Base-by-base conservation (phyloP, 257 asterid species). In the Solanum rostratum region DNA sequence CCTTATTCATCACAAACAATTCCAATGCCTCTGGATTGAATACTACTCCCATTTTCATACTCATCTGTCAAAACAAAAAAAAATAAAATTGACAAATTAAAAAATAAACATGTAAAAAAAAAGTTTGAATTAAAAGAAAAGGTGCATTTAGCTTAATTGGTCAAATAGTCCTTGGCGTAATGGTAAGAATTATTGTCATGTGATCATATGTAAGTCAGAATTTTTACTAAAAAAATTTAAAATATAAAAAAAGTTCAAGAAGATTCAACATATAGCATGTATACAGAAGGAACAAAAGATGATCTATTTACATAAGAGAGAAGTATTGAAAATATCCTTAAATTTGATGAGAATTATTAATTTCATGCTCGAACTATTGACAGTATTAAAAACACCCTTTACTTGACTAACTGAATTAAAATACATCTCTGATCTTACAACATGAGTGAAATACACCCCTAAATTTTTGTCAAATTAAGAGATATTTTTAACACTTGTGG, bases 11-110 rank as follows among this genome's bases (percentile, higher is more conserved):
- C 79, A 93, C 88, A 62, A 95, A 95, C 90, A 95, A 53, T 89
- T 93, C 98, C 69, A 95, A 81, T 41, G 98, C 98, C 88, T 95
- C 98, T 0, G 98, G 98, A 82, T 95, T 95, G 87, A 95, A 95
- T 60, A 95, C 97, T 8, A 93, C 93, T 71, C 98, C 98, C 94
- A 88, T 91, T 84, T 86, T 91, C 92, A 91, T 83, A 80, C 94
- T 95, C 95, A 95, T 95, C 97, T 94, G 89, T 60, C 85, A 69
- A 53, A 15, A 43, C 69, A 22, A n/a, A 57, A 2, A 59, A 59
- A 66, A 0, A 4, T 41, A 59, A 66, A 0, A 4, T 41, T 20
- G 46, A 71, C n/a, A 12, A 6, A 14, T 41, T 4, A 15, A 24
- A 30, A 10, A 41, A 11, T 10, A 43, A 1, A 7, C 2, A 12